Evolutionary conservation across 345 rosid genomes (phyloP), one percentile per base, ranked within the genome.

Genomic region (Pugionium dolabratum): DNA sequence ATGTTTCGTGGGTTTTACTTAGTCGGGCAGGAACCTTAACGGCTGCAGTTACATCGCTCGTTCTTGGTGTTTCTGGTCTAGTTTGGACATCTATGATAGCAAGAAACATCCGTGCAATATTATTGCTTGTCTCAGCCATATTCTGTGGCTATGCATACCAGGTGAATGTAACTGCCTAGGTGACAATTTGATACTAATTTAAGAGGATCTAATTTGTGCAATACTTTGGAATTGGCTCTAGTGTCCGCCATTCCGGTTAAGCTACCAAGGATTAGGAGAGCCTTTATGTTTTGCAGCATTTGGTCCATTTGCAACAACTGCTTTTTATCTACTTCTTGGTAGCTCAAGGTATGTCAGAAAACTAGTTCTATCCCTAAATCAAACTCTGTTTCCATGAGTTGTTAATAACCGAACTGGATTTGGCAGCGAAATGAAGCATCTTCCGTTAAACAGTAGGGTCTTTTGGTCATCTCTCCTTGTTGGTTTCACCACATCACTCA

Each of bases 191-290:
- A 31, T 65, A 44, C 33, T 53, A 30, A 44, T 49, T 37, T 51
- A 32, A 6, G 4, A 76, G 35, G 37, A 30, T 51, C 6, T 10
- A 33, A 61, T 6, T 37, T 18, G 7, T 25, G 1, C n/a, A 4
- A 7, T 11, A 11, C n/a, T 44, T 18, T 54, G 28, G 11, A 37
- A 68, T 11, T 54, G 40, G 36, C 63, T 61, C 68, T 51, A 87
- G 98, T 92, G 97, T 77, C 98, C 98, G 0, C 98, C 97, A 53
- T 92, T 92, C 76, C 80, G 97, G 69, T 70, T 89, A 70, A 89
- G 96, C 79, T 92, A 89, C 83, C 88, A 78, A 58, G 97, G 98
- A 75, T 59, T 92, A 54, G 98, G 98, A 73, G 97, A 92, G 83
- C 96, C 98, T 2, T 70, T 92, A 76, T 89, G 95, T 71, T 92